phyloP scores from a whole-genome alignment of 352 stramenopile species.

The Phytopythium montanum region DNA sequence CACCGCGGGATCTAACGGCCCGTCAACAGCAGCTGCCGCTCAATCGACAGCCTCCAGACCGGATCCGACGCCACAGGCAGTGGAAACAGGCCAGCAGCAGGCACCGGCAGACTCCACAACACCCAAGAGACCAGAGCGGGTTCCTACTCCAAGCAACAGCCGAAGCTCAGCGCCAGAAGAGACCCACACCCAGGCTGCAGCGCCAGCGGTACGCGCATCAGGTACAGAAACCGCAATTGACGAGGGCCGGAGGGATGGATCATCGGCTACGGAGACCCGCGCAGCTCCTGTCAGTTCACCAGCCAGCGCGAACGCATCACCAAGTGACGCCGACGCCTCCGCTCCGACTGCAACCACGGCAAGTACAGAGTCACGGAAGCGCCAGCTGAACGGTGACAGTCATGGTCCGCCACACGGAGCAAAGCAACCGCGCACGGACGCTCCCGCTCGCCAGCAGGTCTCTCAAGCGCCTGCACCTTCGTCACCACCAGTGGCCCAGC shows the following conservation, averaged over 20 bases:
- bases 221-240: background rate
- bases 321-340: background rate
- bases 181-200: background rate
- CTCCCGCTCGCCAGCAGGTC: background rate
- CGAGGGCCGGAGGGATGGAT: background rate
- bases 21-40: conserved; percentile 2
- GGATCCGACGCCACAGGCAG: background rate
- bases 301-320: background rate
- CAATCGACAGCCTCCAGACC: background rate
- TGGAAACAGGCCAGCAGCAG: background rate
- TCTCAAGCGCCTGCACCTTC: background rate
- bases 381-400: background rate
- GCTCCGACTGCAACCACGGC: background rate
- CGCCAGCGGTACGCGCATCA: background rate
- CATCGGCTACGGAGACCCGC: too few relatives aligned
- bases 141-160: background rate
- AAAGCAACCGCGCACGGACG: background rate
- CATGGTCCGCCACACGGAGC: too few relatives aligned
- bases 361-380: background rate
- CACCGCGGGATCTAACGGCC: background rate
- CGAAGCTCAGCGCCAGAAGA: background rate
- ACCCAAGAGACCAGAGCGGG: background rate
- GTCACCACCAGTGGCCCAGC: conserved; percentile 15
- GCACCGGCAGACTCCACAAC: background rate
- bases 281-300: background rate